phyloP scores from a whole-genome alignment of 768 basidiomycete genomes.

The Mrakia hoshinonis region DNA sequence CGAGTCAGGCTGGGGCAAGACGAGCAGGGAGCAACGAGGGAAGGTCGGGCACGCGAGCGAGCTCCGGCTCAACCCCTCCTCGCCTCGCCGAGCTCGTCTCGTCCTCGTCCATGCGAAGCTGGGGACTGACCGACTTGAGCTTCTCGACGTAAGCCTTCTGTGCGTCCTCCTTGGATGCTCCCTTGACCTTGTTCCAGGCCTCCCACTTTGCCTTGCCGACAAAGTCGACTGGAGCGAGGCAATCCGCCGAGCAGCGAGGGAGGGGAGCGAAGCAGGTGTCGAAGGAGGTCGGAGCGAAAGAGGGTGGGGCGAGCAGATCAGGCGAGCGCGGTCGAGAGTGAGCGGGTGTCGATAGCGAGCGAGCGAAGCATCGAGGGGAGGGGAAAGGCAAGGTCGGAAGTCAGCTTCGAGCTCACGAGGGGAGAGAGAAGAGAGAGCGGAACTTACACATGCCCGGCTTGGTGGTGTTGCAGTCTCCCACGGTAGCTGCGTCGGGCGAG shows the following conservation, averaged over 20 bases:
- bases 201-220: constrained; percentile 87
- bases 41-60: neutral
- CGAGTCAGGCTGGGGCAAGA: neutral
- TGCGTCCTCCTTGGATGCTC: constrained; percentile 63
- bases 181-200: constrained; percentile 72
- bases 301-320: too few relatives aligned
- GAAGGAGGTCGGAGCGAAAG: too few relatives aligned
- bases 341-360: too few relatives aligned
- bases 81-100: neutral
- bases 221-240: constrained; percentile 58
- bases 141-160: constrained; percentile 63
- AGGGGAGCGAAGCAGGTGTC: neutral
- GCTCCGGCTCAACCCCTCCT: neutral
- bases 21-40: neutral
- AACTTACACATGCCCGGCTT: constrained; percentile 34
- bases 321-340: too few relatives aligned
- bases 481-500: constrained; percentile 58
- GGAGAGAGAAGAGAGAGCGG: neutral
- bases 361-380: neutral
- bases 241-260: neutral
- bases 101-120: neutral
- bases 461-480: constrained; percentile 60
- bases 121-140: constrained; percentile 55
- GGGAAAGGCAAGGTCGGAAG: neutral
- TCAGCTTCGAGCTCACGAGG: neutral